Evolutionary conservation across 228 moss, liverwort and hornwort species (phyloP).

Genomic region (Sphagnum magellanicum): DNA sequence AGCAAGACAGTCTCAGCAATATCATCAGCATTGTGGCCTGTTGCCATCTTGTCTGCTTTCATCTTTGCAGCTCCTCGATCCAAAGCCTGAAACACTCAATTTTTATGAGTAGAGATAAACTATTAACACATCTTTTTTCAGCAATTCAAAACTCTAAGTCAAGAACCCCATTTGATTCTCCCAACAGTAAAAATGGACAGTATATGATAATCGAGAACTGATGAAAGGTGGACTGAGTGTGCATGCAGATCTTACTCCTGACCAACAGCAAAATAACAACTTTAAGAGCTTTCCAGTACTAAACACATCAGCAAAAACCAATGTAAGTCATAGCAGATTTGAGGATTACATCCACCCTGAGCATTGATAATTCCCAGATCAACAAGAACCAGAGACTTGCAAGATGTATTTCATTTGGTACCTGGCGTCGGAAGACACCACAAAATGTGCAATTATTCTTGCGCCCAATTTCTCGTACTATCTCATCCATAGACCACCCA

Average conservation of each 20-base stretch:
- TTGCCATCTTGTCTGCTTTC: constrained; percentile 97
- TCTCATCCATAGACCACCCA: constrained; percentile 99
- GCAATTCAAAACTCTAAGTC: background rate
- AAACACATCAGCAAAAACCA: too few species aligned
- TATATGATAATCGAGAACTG: too few species aligned
- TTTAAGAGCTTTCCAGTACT: too few species aligned
- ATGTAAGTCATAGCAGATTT: too few species aligned
- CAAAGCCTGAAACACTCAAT: constrained; percentile 47
- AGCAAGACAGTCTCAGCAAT: constrained; percentile 94
- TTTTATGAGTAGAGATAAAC: too few species aligned
- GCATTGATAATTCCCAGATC: too few species aligned
- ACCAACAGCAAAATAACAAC: background rate
- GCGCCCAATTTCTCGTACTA: constrained; percentile 90
- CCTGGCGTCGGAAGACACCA: constrained; percentile 98
- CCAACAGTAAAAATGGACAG: background rate
- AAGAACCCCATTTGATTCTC: background rate
- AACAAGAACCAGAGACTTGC: background rate
- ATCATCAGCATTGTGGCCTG: constrained; percentile 98
- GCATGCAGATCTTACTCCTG: background rate
- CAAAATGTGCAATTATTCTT: constrained; percentile 99
- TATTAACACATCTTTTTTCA: too few species aligned
- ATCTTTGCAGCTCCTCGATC: constrained; percentile 93
- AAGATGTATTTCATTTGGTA: constrained; percentile 4
- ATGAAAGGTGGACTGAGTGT: too few species aligned
- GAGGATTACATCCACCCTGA: too few species aligned